Percentiles rank a stretch among this genome's conserved stretches.
Conservation (phyloP, 352 stramenopile genomes). For the Bremia lactucae region DNA sequence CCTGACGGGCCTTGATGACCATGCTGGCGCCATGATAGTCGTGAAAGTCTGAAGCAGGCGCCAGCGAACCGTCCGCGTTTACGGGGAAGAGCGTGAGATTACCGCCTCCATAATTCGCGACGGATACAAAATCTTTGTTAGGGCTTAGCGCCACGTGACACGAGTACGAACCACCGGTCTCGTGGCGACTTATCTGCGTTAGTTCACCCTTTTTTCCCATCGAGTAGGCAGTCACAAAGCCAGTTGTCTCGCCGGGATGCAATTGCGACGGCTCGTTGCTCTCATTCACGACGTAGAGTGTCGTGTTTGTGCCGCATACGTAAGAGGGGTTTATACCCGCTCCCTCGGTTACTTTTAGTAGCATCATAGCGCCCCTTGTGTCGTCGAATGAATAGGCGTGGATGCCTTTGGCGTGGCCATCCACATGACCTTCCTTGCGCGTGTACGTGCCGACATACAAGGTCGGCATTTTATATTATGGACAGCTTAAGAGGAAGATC, state of each 20-base stretch:
- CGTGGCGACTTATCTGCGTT: conserved; percentile 31
- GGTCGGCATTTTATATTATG: conserved; percentile 20
- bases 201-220: conserved; percentile 34
- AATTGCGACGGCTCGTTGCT: conserved; percentile 29
- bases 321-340: conserved; percentile 64
- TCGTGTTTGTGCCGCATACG: conserved; percentile 28
- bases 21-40: conserved; percentile 32
- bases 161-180: conserved; percentile 44
- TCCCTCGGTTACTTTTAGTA: conserved; percentile 33
- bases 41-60: conserved; percentile 27
- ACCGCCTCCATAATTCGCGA: conserved; percentile 67
- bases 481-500: no score
- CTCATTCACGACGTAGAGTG: conserved; percentile 67
- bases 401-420: conserved; percentile 69
- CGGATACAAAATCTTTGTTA: conserved; percentile 37
- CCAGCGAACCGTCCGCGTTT: conserved; percentile 43
- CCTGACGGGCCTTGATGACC: conserved; percentile 49
- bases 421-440: conserved; percentile 61
- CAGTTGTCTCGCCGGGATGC: conserved; percentile 28
- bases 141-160: conserved; percentile 54
- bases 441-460: conserved; percentile 83
- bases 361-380: conserved; percentile 31
- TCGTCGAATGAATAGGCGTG: conserved; percentile 52
- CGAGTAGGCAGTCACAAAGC: conserved; percentile 43
- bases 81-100: conserved; percentile 44